Base-by-base conservation (phyloP, 2,329 filamentous ascomycete genomes). In the Fusarium palustre region DNA sequence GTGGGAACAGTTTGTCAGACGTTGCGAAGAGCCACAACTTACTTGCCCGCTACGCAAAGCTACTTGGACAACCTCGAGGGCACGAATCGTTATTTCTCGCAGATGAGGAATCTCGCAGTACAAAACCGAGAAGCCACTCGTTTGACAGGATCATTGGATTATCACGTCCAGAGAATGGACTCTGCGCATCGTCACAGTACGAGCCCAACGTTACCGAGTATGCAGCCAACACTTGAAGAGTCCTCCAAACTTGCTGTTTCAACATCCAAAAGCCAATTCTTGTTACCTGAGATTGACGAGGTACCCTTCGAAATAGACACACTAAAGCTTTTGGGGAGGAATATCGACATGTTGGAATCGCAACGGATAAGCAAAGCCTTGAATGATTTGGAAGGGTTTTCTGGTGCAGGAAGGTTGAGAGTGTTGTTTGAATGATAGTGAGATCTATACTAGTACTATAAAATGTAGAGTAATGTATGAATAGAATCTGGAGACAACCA, bases 361-460 rank as follows among this genome's bases (percentile, higher is more conserved):
- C 64, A 58, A 28, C 64, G 74, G 18, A 71, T 76, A 6, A 65
- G 64, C 24, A 50, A 54, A 33, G 60, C 74, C 12, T 48, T 76
- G 39, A 74, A 71, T 49, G 73, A 76, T 52, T 28, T 76, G 36
- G 67, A 69, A 47, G 71, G 70, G 24, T 75, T 76, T 46, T 68
- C 74, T 2, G 71, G 74, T 1, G 63, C 62, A 2, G 74, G 67
- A 8, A 61, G 41, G 4, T 48, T 73, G 38, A 68, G 52, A 22
- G 12, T 55, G 54, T 15, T 24, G 6, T 45, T 55, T 16, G 18
- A 24, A 30, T 28, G 15, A 50, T 41, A 22, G n/a, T 18, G 8
- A 38, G 25, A 28, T 50, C 3, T 39, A 16, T 13, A 15, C 18
- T 7, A 34, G 41, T 12, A 9, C 8, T 46, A 3, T 20, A 18